phyloP scores from a whole-genome alignment of 805 yeast species.

The Ogataea angusta region DNA sequence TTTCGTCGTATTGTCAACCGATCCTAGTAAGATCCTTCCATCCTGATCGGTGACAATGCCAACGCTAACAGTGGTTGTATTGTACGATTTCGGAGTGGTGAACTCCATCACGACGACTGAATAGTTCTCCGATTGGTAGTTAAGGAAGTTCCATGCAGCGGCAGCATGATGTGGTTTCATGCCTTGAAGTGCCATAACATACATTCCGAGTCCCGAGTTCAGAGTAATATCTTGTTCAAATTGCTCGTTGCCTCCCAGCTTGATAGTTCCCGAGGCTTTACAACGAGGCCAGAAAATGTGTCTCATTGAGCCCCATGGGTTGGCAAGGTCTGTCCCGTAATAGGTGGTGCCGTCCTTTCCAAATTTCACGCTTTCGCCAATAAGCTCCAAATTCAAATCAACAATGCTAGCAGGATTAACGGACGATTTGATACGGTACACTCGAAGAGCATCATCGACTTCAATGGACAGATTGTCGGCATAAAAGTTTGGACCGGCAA shows the following conservation, averaged over 20 bases:
- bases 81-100: conserved; percentile 90
- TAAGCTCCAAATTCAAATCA: conserved; percentile 58
- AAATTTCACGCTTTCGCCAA: conserved; percentile 80
- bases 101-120: conserved; percentile 91
- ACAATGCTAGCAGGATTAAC: conserved; percentile 70
- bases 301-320: conserved; percentile 98
- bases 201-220: conserved; percentile 59
- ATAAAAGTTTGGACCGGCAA: conserved; percentile 67
- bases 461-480: conserved; percentile 72
- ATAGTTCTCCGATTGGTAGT: conserved; percentile 73
- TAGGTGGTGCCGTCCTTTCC: conserved; percentile 84
- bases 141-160: conserved; percentile 89
- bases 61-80: conserved; percentile 70
- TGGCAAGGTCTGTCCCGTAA: conserved; percentile 77
- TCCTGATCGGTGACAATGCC: conserved; percentile 70
- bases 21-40: conserved; percentile 55
- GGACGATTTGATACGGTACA: conserved; percentile 53
- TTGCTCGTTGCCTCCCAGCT: conserved; percentile 33
- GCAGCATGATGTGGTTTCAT: conserved; percentile 99
- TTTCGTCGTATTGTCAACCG: conserved; percentile 60
- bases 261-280: conserved; percentile 61
- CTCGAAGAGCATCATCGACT: conserved; percentile 46
- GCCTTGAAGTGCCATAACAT: conserved; percentile 95
- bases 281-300: conserved; percentile 97
- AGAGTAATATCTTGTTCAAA: conserved; percentile 24